Conservation (phyloP, 176 grass and related monocot genomes). For the Ampelocalamus luodianensis region DNA sequence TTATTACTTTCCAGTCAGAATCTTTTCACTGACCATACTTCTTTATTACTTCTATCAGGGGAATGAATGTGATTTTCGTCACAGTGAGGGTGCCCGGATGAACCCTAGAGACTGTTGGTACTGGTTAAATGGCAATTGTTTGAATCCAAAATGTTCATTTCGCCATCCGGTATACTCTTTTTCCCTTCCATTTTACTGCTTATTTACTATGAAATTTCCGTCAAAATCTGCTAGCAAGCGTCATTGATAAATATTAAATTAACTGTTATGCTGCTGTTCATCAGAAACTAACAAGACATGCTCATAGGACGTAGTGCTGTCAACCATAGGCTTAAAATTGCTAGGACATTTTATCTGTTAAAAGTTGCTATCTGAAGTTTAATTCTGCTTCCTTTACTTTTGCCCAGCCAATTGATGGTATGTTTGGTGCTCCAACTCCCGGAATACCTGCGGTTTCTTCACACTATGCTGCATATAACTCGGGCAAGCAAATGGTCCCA, state of each 20-base stretch:
- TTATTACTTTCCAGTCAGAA: slow-evolving; percentile 15
- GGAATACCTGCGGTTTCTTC: slow-evolving; percentile 44
- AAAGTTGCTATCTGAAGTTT: slow-evolving; percentile 21
- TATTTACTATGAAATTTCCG: slow-evolving; percentile 1
- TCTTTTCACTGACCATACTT: slow-evolving; percentile 5
- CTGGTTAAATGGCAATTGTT: slow-evolving; percentile 86
- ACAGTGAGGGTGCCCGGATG: slow-evolving; percentile 85
- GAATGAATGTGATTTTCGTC: slow-evolving; percentile 89
- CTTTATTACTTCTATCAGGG: slow-evolving; percentile 56
- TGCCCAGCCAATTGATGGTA: slow-evolving; percentile 80
- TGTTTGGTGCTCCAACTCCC: slow-evolving; percentile 62
- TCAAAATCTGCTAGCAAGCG: not conserved
- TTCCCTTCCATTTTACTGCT: slow-evolving; percentile 4
- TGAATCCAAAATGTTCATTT: slow-evolving; percentile 91
- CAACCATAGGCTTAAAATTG: not conserved
- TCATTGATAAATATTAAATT: not conserved
- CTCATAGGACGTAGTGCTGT: not conserved
- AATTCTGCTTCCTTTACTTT: slow-evolving; percentile 45
- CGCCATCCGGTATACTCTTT: slow-evolving; percentile 74
- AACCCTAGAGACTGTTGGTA: slow-evolving; percentile 97
- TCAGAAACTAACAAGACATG: not conserved
- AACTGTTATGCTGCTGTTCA: not conserved
- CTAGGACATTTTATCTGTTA: slow-evolving; percentile 26
- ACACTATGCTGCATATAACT: slow-evolving; percentile 55
- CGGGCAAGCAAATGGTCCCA: slow-evolving; percentile 68